Evolutionary conservation across 1,284 basidiomycete genomes (phyloP), one percentile per base, ranked within the genome.

Genomic region (Ceratorhiza oryzae-sativae): DNA sequence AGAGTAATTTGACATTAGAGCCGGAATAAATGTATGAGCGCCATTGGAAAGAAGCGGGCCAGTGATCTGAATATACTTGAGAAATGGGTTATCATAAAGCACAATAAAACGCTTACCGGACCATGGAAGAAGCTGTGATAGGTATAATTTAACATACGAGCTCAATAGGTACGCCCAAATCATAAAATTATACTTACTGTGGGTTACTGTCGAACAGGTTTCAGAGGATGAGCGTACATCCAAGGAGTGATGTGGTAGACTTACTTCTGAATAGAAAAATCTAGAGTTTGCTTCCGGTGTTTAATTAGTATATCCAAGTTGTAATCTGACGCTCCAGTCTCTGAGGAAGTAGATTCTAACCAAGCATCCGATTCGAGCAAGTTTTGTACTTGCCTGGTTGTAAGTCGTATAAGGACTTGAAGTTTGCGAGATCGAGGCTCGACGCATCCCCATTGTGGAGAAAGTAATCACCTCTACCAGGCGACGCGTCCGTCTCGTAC

Each of bases 1-100:
- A 30, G 62, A 65, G 27, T 65, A 32, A 39, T 65, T 65, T 12
- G 62, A 65, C 30, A 65, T 51, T 4, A 34, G 49, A 10, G 15
- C 18, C 13, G 46, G 25, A 27, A 53, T 53, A 34, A 65, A 53
- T 6, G 48, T 12, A 53, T 65, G 34, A 4, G 62, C 48, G 32
- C 27, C 45, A 18, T 45, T 30, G 13, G 34, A 39, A 3, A 39
- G 25, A 41, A 53, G 4, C 15, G 53, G 15, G 9, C 48, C 48
- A 25, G 25, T 46, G 27, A 65, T 9, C 62, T 65, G 15, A n/a
- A 53, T 20, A 25, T 27, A 5, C 3, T 32, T 30, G 30, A 18
- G 4, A 20, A 15, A 3, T 4, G 4, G 9, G 15, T 18, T 23
- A 3, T 10, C 20, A 6, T 4, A 8, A 18, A 9, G 34, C 5